A percentile compares a stretch with the other conserved stretches of the same genome.
Conservation (phyloP, 768 basidiomycete genomes). For the Trametes sanguinea region DNA sequence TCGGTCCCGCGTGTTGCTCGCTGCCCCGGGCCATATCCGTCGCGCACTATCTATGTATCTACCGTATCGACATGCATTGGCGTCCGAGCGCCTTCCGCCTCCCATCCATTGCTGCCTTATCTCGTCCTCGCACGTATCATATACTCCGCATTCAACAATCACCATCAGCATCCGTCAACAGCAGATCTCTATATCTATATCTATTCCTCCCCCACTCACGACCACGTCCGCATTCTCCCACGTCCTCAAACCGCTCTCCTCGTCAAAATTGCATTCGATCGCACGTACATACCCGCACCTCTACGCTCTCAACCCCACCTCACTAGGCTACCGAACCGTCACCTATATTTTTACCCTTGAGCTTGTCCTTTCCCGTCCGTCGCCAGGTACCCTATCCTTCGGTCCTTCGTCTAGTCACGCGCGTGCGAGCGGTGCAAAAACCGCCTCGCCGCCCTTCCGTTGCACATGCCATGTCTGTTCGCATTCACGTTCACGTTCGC, state of each 20-base stretch:
- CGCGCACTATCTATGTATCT: conserved; percentile 22
- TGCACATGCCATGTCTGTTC: background rate
- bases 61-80: conserved; percentile 13
- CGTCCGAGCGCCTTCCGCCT: conserved; percentile 10
- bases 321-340: conserved; percentile 2
- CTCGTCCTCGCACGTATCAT: conserved; percentile 3
- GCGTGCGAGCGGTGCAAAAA: background rate
- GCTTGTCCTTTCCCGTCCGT: background rate
- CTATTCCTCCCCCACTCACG: conserved; percentile 16
- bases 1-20: background rate
- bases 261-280: conserved; percentile 19
- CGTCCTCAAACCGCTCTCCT: conserved; percentile 16
- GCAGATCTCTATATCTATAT: conserved; percentile 19
- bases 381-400: conserved; percentile 3
- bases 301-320: background rate
- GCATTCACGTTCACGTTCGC: background rate
- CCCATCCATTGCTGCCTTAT: conserved; percentile 15
- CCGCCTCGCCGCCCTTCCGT: background rate
- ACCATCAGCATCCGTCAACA: background rate
- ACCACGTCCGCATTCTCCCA: conserved; percentile 5
- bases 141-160: conserved; percentile 3
- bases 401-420: background rate
- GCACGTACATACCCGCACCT: conserved; percentile 15
- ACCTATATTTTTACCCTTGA: background rate
- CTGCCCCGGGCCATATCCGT: background rate